Percentiles rank a stretch among this genome's conserved stretches.
phyloP scores from a whole-genome alignment of 441 rosid species.

The Geranium incanum region DNA sequence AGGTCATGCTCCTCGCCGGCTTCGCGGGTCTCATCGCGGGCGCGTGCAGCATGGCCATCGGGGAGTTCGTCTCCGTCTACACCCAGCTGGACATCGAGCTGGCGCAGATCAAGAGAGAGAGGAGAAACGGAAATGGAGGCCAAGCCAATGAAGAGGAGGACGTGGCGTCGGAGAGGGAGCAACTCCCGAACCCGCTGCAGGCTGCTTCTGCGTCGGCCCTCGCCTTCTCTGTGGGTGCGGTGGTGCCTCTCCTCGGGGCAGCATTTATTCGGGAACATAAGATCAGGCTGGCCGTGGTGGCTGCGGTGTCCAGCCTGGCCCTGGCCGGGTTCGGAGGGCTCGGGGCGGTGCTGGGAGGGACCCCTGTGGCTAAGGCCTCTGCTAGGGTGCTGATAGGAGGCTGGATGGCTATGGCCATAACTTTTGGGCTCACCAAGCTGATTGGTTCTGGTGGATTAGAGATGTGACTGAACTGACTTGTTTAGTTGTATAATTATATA shows the following conservation, averaged over 20 bases:
- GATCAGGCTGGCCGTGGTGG: not conserved
- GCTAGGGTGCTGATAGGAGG: not conserved
- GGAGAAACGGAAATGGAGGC: constrained; percentile 19
- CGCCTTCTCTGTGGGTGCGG: not conserved
- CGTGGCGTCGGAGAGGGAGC: not conserved
- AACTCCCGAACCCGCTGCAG: constrained; percentile 6
- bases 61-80: constrained; percentile 88
- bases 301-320: not conserved
- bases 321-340: constrained; percentile 6
- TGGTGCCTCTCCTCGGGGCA: not conserved
- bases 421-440: constrained; percentile 6
- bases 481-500: not conserved
- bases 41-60: constrained; percentile 94
- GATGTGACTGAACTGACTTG: not conserved
- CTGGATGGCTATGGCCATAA: constrained; percentile 10
- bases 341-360: not conserved
- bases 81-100: constrained; percentile 68
- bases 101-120: constrained; percentile 57
- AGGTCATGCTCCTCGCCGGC: constrained; percentile 72
- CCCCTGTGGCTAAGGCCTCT: constrained; percentile 1
- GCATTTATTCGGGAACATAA: not conserved
- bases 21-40: constrained; percentile 84
- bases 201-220: constrained; percentile 5
- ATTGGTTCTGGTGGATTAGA: not conserved
- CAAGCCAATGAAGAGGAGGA: not conserved